Evolutionary conservation across 129 eudicot species (phyloP).

Genomic region (Chrysanthemum seticuspe): DNA sequence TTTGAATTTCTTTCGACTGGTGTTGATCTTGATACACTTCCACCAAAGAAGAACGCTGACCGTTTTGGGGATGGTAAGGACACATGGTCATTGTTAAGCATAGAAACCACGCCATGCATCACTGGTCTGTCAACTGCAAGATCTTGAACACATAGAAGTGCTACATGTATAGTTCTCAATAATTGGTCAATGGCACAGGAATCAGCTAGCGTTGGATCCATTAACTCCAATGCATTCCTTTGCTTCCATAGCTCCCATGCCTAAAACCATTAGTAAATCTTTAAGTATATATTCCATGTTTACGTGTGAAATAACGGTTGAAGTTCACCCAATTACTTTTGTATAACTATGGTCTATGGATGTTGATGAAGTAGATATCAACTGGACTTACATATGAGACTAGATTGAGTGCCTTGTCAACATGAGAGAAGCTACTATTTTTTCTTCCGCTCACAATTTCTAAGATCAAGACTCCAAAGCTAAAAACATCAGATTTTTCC

Average conservation of each 20-base stretch:
- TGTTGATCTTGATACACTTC: not conserved
- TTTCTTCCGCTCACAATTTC: conserved; percentile 32
- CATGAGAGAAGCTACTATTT: conserved; percentile 22
- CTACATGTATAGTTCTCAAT: conserved; percentile 18
- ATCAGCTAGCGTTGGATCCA: not conserved
- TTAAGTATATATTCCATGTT: not conserved
- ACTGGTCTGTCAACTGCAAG: too few species aligned
- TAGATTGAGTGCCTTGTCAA: conserved; percentile 18
- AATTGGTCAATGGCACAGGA: conserved; percentile 6
- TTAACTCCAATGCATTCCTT: conserved; percentile 17
- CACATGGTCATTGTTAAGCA: not conserved
- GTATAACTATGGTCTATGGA: not conserved
- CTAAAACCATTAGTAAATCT: not conserved
- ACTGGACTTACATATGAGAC: conserved; percentile 6
- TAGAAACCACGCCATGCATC: not conserved
- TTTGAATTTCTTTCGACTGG: not conserved
- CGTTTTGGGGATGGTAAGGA: not conserved
- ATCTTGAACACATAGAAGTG: too few species aligned
- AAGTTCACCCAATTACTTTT: not conserved
- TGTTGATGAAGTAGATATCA: not conserved
- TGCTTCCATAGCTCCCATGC: conserved; percentile 28
- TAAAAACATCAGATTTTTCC: not conserved
- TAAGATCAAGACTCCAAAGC: conserved; percentile 26
- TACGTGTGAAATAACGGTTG: not conserved
- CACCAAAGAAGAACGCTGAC: too few species aligned